These are phyloP conservation scores for Xylaria sp. DNA, from an alignment of 2,329 filamentous ascomycete genomes.

Conservation along the genomic window DNA sequence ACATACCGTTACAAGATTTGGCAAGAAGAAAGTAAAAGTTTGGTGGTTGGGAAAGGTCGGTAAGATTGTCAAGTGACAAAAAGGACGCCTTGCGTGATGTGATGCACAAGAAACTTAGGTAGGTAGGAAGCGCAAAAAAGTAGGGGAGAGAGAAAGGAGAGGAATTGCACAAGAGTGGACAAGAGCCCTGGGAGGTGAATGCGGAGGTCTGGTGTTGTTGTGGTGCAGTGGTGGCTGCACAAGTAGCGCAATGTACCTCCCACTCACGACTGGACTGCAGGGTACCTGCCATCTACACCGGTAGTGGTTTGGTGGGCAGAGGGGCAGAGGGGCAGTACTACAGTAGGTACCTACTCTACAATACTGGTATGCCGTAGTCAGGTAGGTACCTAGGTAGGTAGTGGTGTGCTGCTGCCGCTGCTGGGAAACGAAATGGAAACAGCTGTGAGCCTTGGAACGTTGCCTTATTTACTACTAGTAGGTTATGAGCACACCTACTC, in stretches of 20 bases:
- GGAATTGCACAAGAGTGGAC: conserved; percentile 22
- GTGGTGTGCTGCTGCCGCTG: too few relatives aligned
- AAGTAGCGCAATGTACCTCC: neutral
- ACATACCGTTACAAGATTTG: conserved; percentile 17
- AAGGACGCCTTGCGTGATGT: conserved; percentile 33
- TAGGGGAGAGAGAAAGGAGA: conserved; percentile 26
- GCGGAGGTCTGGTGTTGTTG: conserved; percentile 33
- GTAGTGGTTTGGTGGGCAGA: conserved; percentile 4
- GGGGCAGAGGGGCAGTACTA: conserved; percentile 14
- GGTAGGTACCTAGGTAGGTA: neutral
- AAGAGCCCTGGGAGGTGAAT: conserved; percentile 20
- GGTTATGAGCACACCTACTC: too few relatives aligned
- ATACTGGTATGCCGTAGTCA: too few relatives aligned
- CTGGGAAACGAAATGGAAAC: too few relatives aligned
- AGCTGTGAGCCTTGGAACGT: too few relatives aligned
- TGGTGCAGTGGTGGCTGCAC: conserved; percentile 24
- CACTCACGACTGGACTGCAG: neutral
- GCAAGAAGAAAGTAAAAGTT: conserved; percentile 10
- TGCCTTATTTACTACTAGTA: too few relatives aligned
- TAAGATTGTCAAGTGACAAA: conserved; percentile 19
- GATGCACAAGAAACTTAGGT: conserved; percentile 38
- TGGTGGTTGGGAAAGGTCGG: conserved; percentile 10
- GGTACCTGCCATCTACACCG: neutral
- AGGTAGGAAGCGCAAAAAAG: conserved; percentile 34
- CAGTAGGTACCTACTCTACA: neutral